Percentiles rank a stretch among this genome's conserved stretches.
Evolutionary conservation across 192 early-diverging fungal genomes (phyloP).

Genomic region (Backusella luteola): DNA sequence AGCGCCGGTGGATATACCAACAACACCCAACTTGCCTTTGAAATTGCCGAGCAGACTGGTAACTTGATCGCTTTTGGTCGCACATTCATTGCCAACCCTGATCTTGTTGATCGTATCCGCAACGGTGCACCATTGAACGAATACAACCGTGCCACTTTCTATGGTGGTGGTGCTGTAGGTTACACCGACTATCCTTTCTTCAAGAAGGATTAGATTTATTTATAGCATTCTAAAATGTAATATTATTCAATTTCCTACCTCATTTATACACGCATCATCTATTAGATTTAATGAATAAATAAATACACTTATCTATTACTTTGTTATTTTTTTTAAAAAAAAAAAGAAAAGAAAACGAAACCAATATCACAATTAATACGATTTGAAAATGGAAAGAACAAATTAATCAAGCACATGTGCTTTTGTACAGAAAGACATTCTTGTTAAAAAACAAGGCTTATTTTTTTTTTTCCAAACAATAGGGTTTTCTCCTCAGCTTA

Average conservation of each 20-base stretch:
- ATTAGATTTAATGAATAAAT: neutral
- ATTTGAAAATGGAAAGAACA: no score
- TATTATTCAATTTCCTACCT: neutral
- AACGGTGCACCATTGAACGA: constrained; percentile 20
- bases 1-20: constrained; percentile 19
- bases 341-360: no score
- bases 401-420: no score
- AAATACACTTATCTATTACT: no score
- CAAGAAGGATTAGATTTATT: neutral
- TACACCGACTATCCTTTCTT: constrained; percentile 37
- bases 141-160: constrained; percentile 34
- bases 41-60: constrained; percentile 3
- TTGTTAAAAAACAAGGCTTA: no score
- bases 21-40: neutral
- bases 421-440: no score
- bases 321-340: no score
- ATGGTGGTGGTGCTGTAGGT: constrained; percentile 2
- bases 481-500: no score
- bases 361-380: no score
- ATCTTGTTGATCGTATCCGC: constrained; percentile 27
- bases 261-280: neutral
- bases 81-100: constrained; percentile 38
- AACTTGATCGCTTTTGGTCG: constrained; percentile 35
- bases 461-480: no score
- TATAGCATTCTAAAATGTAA: neutral